Evolutionary conservation across 352 stramenopile species (phyloP).

Genomic region (Elongisporangium senticosum): DNA sequence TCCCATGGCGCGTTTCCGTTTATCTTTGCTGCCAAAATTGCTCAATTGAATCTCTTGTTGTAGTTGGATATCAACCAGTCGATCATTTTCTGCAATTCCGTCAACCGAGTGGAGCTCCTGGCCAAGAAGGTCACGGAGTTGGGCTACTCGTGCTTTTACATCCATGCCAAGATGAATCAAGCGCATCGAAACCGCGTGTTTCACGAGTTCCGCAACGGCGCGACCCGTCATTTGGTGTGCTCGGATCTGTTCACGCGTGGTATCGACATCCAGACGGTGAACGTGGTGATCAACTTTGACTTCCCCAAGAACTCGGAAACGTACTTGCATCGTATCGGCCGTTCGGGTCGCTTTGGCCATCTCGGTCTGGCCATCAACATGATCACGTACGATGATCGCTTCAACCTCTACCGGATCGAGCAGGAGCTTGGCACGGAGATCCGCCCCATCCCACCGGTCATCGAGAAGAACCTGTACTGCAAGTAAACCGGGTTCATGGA

Average conservation of each 20-base stretch:
- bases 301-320: conserved; percentile 99
- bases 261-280: conserved; percentile 99
- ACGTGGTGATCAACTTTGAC: conserved; percentile 99
- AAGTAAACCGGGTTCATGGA: conserved; percentile 42
- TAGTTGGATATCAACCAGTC: conserved; percentile 99
- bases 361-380: conserved; percentile 99
- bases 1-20: neutral
- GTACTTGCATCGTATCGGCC: conserved; percentile 99
- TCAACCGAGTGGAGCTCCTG: conserved; percentile 98
- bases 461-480: conserved; percentile 98
- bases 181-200: conserved; percentile 99
- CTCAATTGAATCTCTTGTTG: conserved; percentile 14
- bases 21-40: neutral
- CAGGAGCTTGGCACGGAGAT: conserved; percentile 99
- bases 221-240: conserved; percentile 96
- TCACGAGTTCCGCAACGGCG: conserved; percentile 99
- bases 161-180: conserved; percentile 99
- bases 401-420: conserved; percentile 98
- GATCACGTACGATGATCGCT: conserved; percentile 99
- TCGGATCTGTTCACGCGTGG: conserved; percentile 99
- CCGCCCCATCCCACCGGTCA: conserved; percentile 95
- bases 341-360: conserved; percentile 98
- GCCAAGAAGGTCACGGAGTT: conserved; percentile 99
- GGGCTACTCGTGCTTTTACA: conserved; percentile 99
- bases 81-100: conserved; percentile 99